Evolutionary conservation across 1,139 yeast species (phyloP).

Genomic region (Saccharomyces hybrid): DNA sequence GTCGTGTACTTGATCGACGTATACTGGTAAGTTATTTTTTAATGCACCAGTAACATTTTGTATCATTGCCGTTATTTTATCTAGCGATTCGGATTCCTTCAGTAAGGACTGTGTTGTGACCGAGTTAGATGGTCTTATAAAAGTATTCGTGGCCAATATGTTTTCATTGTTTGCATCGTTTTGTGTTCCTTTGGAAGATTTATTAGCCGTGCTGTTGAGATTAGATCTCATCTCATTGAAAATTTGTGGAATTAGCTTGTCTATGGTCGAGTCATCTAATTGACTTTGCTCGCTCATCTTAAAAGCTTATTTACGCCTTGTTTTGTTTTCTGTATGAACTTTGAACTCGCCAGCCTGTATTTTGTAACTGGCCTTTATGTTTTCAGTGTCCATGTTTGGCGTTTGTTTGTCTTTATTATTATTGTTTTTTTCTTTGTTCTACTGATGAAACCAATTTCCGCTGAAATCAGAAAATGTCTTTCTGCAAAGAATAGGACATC

Average conservation of each 20-base stretch:
- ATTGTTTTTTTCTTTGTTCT: constrained; percentile 2
- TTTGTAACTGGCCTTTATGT: neutral
- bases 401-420: neutral
- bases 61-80: constrained; percentile 26
- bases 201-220: neutral
- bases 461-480: neutral
- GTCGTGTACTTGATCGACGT: constrained; percentile 22
- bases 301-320: neutral
- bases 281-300: neutral
- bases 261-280: constrained; percentile 17
- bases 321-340: neutral
- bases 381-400: neutral
- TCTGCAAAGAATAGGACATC: neutral
- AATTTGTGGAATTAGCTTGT: constrained; percentile 27
- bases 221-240: constrained; percentile 8
- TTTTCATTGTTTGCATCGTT: neutral
- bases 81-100: constrained; percentile 26
- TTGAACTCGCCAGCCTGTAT: neutral
- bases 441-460: neutral
- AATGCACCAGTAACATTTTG: constrained; percentile 22
- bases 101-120: constrained; percentile 29
- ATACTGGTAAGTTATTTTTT: constrained; percentile 17
- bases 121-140: neutral
- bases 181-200: constrained; percentile 1
- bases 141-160: neutral